A percentile compares a stretch with the other conserved stretches of the same genome.
phyloP scores from a whole-genome alignment of 78 protist genomes.

The Cavenderia fasciculata region DNA sequence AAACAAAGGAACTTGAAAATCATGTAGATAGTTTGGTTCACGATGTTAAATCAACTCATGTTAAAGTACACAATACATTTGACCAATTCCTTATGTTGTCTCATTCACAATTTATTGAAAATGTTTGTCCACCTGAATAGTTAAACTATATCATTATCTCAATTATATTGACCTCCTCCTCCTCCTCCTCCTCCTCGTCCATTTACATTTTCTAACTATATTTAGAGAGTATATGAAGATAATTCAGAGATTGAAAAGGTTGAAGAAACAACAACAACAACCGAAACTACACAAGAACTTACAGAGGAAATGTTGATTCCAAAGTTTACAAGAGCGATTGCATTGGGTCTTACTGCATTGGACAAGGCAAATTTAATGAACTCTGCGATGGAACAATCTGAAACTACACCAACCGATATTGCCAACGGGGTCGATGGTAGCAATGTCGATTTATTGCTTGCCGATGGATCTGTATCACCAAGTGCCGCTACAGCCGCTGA shows the following conservation, averaged over 20 bases:
- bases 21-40: constrained; percentile 73
- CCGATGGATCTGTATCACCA: not conserved
- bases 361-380: constrained; percentile 36
- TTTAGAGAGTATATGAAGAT: constrained; percentile 74
- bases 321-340: constrained; percentile 69
- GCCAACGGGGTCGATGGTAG: not conserved
- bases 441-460: constrained; percentile 38
- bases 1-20: constrained; percentile 79
- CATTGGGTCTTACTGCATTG: constrained; percentile 59
- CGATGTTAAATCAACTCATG: constrained; percentile 54
- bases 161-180: no score
- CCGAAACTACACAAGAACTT: constrained; percentile 42
- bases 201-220: not conserved
- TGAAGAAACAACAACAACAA: not conserved
- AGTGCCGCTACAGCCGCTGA: not conserved
- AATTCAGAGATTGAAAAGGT: constrained; percentile 33
- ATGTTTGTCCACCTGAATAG: constrained; percentile 58
- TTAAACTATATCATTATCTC: not conserved
- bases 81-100: constrained; percentile 87
- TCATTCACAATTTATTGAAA: constrained; percentile 87
- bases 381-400: constrained; percentile 60
- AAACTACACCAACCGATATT: not conserved
- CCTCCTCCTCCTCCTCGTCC: not conserved
- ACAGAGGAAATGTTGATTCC: constrained; percentile 66
- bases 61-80: constrained; percentile 83